Evolutionary conservation across 2,329 filamentous ascomycete genomes (phyloP), one percentile per base, ranked within the genome.

Genomic region (Chaetomiaceae sp.): DNA sequence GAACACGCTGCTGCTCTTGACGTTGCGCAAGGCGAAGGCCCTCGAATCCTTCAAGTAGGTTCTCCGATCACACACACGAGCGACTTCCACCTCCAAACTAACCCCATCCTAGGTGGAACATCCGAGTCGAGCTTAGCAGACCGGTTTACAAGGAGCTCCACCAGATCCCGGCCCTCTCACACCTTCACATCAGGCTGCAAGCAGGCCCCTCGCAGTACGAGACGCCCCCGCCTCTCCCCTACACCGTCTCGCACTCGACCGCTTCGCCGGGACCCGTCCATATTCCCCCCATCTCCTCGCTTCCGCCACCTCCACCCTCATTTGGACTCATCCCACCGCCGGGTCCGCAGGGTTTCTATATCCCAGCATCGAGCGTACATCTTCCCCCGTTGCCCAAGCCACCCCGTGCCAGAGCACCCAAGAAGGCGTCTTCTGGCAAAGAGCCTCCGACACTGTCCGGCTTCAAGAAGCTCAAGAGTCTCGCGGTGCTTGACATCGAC

Each of bases 401-500:
- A 3, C 54, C 62, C 2, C 77, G 70, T 55, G 61, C 57, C 27
- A 73, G 65, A 52, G 9, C 54, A 1, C 59, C 64, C 38, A 73
- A 71, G 61, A 72, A 69, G 39, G 45, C 60, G 7, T 36, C 59
- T 22, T 29, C 54, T 8, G 42, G 60, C 4, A 68, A 69, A n/a
- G 72, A 75, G 11, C 77, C 78, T 2, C 72, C 76, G 1, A 84
- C 79, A 0, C 64, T 85, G 5, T 80, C 79, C 1, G 79, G 76
- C 0, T 85, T 86, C 68, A 77, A 72, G 45, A 73, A 74, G 34
- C 69, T 86, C 14, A 77, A 75, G 58, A 75, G 64, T 4, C 68
- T 86, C 14, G 69, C 75, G 4, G 69, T 85, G 6, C 69, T 85
- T 31, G 82, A 86, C 57, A 83, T 86, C 48, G 82, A 85, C 55